Evolutionary conservation across 2,329 filamentous ascomycete genomes (phyloP).

Genomic region (Colletotrichum spaethianum): DNA sequence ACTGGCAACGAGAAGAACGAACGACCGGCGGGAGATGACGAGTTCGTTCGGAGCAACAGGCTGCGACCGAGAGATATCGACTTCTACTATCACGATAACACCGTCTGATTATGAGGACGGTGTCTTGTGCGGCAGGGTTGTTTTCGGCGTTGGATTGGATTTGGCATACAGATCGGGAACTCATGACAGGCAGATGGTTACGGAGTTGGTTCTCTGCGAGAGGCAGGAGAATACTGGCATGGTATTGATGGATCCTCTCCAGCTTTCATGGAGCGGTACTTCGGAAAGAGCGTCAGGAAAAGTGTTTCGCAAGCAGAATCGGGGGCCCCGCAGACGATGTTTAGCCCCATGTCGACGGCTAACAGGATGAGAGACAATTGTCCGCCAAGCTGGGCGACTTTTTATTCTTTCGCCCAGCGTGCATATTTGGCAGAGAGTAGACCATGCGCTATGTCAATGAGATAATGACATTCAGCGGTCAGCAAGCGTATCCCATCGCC

Average conservation of each 20-base stretch:
- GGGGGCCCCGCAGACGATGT: neutral
- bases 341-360: slow-evolving; percentile 3
- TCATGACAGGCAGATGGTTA: slow-evolving; percentile 12
- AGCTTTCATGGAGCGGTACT: slow-evolving; percentile 16
- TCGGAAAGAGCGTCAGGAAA: slow-evolving; percentile 5
- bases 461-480: neutral
- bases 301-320: slow-evolving; percentile 19
- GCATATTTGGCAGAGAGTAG: neutral
- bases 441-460: neutral
- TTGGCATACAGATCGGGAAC: slow-evolving; percentile 26
- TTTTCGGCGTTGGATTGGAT: slow-evolving; percentile 32
- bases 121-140: slow-evolving; percentile 15
- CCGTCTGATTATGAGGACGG: slow-evolving; percentile 59
- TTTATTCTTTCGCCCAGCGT: neutral
- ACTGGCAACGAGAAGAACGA: slow-evolving; percentile 95
- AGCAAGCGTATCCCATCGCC: neutral
- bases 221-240: slow-evolving; percentile 24
- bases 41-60: slow-evolving; percentile 87
- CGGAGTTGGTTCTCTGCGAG: slow-evolving; percentile 16
- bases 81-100: slow-evolving; percentile 94
- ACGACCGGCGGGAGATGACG: slow-evolving; percentile 88
- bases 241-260: slow-evolving; percentile 11
- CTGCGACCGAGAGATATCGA: slow-evolving; percentile 88
- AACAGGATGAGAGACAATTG: neutral
- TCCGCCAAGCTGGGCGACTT: neutral